These are phyloP conservation scores for Penicillium nucicola DNA, from an alignment of 495 filamentous ascomycete species.

Conservation along the genomic window DNA sequence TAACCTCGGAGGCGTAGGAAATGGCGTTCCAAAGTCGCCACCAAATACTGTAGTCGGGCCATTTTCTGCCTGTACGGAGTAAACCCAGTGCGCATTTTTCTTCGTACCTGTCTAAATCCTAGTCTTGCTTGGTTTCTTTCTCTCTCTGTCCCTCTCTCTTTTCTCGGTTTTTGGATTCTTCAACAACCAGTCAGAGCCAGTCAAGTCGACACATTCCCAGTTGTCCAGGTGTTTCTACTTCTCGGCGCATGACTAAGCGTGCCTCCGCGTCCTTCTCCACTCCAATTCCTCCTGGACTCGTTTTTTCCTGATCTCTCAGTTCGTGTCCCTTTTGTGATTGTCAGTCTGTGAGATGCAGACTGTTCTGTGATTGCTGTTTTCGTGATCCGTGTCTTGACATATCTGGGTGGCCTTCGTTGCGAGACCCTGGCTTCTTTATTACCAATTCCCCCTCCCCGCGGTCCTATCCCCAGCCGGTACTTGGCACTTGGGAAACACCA, in stretches of 20 bases:
- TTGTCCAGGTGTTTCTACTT: neutral
- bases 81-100: too few relatives aligned
- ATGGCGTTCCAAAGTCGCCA: too few relatives aligned
- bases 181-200: neutral
- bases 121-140: too few relatives aligned
- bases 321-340: constrained; percentile 10
- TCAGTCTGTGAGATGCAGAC: constrained; percentile 14
- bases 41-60: too few relatives aligned
- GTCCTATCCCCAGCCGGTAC: constrained; percentile 16
- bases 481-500: constrained; percentile 8
- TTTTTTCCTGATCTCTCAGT: constrained; percentile 11
- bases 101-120: too few relatives aligned
- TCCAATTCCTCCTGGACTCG: constrained; percentile 14
- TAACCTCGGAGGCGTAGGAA: too few relatives aligned
- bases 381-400: constrained; percentile 5
- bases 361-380: constrained; percentile 17
- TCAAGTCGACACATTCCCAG: neutral
- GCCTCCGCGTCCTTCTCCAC: constrained; percentile 25
- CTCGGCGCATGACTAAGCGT: constrained; percentile 18
- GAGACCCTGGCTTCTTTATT: constrained; percentile 6
- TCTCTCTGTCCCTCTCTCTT: constrained; percentile 9
- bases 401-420: constrained; percentile 24
- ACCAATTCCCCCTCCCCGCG: constrained; percentile 9
- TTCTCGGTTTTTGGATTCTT: neutral
- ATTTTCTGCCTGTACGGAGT: too few relatives aligned